Conservation (phyloP, 1,284 basidiomycete genomes). For the Cryptococcus sp. region DNA sequence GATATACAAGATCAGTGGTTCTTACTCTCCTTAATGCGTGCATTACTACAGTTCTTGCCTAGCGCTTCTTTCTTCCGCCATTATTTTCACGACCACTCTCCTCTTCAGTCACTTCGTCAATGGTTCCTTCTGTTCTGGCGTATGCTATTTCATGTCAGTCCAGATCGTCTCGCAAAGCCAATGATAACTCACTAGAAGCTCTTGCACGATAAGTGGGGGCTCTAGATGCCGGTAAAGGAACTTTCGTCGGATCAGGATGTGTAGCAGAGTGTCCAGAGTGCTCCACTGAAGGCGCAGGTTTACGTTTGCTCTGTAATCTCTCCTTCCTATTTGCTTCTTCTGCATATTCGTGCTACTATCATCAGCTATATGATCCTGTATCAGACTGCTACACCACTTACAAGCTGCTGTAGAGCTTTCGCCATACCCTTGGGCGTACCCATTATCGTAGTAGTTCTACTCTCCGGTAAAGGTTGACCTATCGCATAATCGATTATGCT, state of each 20-base stretch:
- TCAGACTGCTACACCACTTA: neutral
- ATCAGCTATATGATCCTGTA: neutral
- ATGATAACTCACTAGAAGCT: conserved; percentile 14
- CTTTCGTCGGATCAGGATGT: conserved; percentile 6
- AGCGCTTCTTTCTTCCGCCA: neutral
- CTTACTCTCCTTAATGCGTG: too few relatives aligned
- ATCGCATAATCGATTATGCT: conserved; percentile 23
- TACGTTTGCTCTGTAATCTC: too few relatives aligned
- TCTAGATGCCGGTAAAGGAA: conserved; percentile 18
- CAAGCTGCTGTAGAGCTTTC: neutral
- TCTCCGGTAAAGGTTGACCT: conserved; percentile 12
- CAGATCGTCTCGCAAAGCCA: neutral
- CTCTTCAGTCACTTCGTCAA: conserved; percentile 38
- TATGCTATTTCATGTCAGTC: conserved; percentile 19
- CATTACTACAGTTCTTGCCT: too few relatives aligned
- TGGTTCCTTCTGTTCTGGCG: conserved; percentile 31
- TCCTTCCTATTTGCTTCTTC: neutral
- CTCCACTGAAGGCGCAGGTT: too few relatives aligned
- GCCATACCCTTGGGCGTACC: conserved; percentile 2
- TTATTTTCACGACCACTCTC: conserved; percentile 25
- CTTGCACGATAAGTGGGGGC: conserved; percentile 12
- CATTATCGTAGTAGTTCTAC: conserved; percentile 12
- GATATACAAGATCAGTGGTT: too few relatives aligned
- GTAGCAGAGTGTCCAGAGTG: too few relatives aligned
- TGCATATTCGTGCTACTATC: neutral